phyloP scores from a whole-genome alignment of 1,284 basidiomycete genomes.

The Cutaneotrichosporon cyanovorans region DNA sequence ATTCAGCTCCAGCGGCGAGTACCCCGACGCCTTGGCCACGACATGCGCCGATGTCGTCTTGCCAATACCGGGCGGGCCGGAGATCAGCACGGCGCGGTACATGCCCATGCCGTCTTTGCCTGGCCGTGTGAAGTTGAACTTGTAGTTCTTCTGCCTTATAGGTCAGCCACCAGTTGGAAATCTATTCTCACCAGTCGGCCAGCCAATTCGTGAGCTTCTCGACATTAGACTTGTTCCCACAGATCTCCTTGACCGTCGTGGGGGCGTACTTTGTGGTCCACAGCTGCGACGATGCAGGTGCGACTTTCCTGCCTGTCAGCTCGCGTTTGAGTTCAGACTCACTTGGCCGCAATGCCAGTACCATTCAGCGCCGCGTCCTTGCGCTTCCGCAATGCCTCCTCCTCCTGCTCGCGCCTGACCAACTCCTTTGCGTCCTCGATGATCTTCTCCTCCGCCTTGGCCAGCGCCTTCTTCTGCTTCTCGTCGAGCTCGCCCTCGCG shows the following conservation, averaged over 20 bases:
- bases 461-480: constrained; percentile 55
- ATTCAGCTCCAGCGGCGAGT: constrained; percentile 88
- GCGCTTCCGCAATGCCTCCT: constrained; percentile 61
- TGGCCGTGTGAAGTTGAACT: constrained; percentile 80
- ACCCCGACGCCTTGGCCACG: constrained; percentile 79
- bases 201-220: constrained; percentile 86
- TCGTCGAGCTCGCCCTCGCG: constrained; percentile 58
- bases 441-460: constrained; percentile 60
- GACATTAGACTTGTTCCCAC: constrained; percentile 85
- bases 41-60: constrained; percentile 96
- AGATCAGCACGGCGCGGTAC: constrained; percentile 80
- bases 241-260: constrained; percentile 75
- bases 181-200: constrained; percentile 63
- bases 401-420: constrained; percentile 55
- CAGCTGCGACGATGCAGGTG: constrained; percentile 54
- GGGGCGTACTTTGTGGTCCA: constrained; percentile 98
- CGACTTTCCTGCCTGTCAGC: constrained; percentile 42
- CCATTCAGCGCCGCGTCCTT: constrained; percentile 47
- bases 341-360: constrained; percentile 41
- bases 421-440: constrained; percentile 62
- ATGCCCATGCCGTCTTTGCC: constrained; percentile 83
- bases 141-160: constrained; percentile 62
- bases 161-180: neutral
- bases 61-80: constrained; percentile 91
- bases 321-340: constrained; percentile 3